Evolutionary conservation across 805 yeast genomes (phyloP).

Genomic region (Pichia thaimueangensis): DNA sequence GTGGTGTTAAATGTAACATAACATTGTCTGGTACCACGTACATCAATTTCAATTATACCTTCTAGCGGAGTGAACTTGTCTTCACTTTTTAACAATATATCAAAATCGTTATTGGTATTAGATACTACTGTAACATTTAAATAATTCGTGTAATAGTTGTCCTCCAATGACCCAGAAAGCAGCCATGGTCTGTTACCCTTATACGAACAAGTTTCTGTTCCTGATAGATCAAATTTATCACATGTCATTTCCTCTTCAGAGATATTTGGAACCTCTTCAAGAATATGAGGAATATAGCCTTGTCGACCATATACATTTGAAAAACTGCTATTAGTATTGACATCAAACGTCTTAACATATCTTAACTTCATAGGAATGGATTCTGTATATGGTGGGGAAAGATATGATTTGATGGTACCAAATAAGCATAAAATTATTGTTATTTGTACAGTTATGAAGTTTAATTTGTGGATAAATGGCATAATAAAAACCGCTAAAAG

Average conservation of each 20-base stretch:
- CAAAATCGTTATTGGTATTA: constrained; percentile 33
- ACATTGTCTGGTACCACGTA: constrained; percentile 60
- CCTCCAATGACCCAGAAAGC: constrained; percentile 31
- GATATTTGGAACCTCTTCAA: constrained; percentile 61
- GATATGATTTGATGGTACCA: constrained; percentile 34
- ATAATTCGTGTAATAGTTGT: constrained; percentile 36
- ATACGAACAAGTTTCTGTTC: constrained; percentile 49
- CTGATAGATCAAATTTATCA: constrained; percentile 31
- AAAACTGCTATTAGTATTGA: constrained; percentile 24
- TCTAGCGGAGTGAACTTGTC: constrained; percentile 54
- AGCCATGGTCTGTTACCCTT: constrained; percentile 44
- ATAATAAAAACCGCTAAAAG: constrained; percentile 44
- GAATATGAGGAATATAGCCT: constrained; percentile 40
- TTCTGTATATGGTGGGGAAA: constrained; percentile 52
- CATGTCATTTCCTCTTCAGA: constrained; percentile 24
- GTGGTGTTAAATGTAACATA: constrained; percentile 48
- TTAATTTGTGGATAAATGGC: constrained; percentile 66
- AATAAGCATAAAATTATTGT: constrained; percentile 34
- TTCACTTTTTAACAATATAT: neutral
- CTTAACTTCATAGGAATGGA: constrained; percentile 65
- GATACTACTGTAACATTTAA: constrained; percentile 45
- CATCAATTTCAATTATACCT: constrained; percentile 55
- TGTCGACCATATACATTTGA: constrained; percentile 36
- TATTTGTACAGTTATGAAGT: constrained; percentile 42
- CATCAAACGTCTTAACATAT: constrained; percentile 56